Percentiles rank a stretch among this genome's conserved stretches.
These are phyloP conservation scores for Solanum bulbocastanum DNA, from an alignment of 257 asterid genomes.

Conservation along the genomic window DNA sequence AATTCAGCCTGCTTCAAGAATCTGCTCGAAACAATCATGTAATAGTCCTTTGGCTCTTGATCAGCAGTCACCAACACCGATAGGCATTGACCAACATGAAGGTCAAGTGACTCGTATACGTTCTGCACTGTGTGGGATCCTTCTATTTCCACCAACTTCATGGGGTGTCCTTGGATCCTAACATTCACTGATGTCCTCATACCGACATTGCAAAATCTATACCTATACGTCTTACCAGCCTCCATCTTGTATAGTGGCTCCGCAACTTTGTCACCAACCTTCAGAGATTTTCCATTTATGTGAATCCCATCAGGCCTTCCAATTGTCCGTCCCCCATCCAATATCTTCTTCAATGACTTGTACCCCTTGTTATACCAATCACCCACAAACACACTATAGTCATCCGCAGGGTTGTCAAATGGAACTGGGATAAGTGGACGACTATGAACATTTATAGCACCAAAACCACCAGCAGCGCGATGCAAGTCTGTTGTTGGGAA, in stretches of 20 bases:
- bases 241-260: slow-evolving; percentile 2
- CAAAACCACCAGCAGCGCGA: slow-evolving; percentile 5
- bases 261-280: neutral
- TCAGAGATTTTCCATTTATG: neutral
- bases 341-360: neutral
- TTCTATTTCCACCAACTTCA: slow-evolving; percentile 3
- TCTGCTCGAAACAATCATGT: neutral
- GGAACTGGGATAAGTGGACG: slow-evolving; percentile 3
- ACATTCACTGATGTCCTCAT: slow-evolving; percentile 1
- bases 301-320: neutral
- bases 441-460: neutral
- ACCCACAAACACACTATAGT: neutral
- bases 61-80: slow-evolving; percentile 6
- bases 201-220: neutral
- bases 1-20: neutral
- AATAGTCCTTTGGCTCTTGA: slow-evolving; percentile 6
- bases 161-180: neutral
- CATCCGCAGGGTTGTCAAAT: neutral
- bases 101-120: neutral
- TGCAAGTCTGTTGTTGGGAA: slow-evolving; percentile 4
- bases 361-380: slow-evolving; percentile 8
- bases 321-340: neutral
- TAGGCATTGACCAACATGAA: slow-evolving; percentile 7
- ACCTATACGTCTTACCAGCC: slow-evolving; percentile 2
- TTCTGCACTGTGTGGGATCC: slow-evolving; percentile 5